Base-by-base conservation (phyloP, 1,139 yeast genomes). In the Yarrowia galli region DNA sequence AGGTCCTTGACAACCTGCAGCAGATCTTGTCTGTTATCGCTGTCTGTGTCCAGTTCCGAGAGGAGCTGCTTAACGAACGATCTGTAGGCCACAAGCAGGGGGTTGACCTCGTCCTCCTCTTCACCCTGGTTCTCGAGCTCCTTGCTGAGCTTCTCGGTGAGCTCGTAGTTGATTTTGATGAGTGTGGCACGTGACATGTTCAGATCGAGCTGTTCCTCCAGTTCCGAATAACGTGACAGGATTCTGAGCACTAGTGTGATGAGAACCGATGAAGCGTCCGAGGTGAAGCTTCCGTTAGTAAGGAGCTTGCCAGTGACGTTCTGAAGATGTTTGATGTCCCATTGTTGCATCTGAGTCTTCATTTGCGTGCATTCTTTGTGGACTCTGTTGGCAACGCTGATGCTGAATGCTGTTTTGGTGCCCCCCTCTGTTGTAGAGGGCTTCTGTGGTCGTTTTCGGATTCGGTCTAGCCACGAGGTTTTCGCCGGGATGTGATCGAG, bases 131-230 rank as follows among this genome's bases (percentile, higher is more conserved):
- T 25, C 22, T 64, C 42, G 49, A 48, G 54, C 32, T 71, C 67
- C 56, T 73, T 71, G 20, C 70, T 68, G 68, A 75, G 68, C 49
- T 77, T 65, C 25, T 72, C 74, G 15, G 74, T 71, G 65, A 78
- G 72, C 69, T 78, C 80, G 56, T 75, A 74, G 69, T 77, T 77
- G 67, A 78, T 77, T 69, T 76, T 76, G 63, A 78, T 73, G 42
- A 78, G 70, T 9, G 78, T 76, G n/a, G 79, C 72, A n/a, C 79
- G 70, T 8, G 78, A 74, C n/a, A 76, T 68, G 7, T 79, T 78
- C 67, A 77, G 67, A 46, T 77, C 77, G 18, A 78, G 73, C 48
- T 74, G 71, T 66, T 74, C 73, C 68, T 78, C 79, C 40, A 77
- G 71, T 40, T 73, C 73, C 13, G 75, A 69, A 67, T 71, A 75